A percentile compares a stretch with the other conserved stretches of the same genome.
phyloP scores from a whole-genome alignment of 139 green algal genomes.

The Ettlia oleoabundans region DNA sequence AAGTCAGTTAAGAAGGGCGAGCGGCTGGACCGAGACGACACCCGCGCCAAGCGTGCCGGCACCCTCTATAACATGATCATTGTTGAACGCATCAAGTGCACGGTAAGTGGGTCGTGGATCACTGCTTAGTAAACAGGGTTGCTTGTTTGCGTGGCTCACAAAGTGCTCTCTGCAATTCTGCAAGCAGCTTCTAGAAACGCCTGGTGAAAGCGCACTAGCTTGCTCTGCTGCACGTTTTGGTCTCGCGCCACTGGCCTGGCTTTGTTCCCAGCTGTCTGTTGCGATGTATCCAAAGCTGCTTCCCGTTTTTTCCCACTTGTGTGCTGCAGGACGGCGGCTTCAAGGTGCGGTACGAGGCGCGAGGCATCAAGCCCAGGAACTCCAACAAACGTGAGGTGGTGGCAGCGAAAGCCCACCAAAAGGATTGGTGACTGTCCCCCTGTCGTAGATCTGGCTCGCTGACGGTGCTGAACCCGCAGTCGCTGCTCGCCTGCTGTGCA shows the following conservation, averaged over 20 bases:
- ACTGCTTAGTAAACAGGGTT: background rate
- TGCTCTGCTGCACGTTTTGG: background rate
- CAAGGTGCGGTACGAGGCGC: background rate
- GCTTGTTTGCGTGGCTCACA: background rate
- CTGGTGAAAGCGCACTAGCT: background rate
- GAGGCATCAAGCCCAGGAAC: background rate
- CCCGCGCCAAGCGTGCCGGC: background rate
- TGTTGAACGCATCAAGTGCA: background rate
- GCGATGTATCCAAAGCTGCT: no score
- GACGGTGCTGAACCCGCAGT: no score
- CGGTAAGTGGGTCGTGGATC: background rate
- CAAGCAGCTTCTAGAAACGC: no score
- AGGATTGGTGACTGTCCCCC: no score
- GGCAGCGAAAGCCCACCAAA: background rate
- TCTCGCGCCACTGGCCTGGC: background rate
- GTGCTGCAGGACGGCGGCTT: background rate
- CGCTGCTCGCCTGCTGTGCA: no score
- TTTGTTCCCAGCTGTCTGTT: no score
- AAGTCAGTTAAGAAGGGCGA: background rate
- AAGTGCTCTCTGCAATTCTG: no score
- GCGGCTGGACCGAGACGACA: background rate
- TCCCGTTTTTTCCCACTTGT: no score
- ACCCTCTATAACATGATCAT: background rate
- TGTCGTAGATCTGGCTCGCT: no score
- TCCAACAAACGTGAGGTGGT: background rate